Base-by-base conservation (phyloP, 2,329 filamentous ascomycete species). In the Xylaria sp. region DNA sequence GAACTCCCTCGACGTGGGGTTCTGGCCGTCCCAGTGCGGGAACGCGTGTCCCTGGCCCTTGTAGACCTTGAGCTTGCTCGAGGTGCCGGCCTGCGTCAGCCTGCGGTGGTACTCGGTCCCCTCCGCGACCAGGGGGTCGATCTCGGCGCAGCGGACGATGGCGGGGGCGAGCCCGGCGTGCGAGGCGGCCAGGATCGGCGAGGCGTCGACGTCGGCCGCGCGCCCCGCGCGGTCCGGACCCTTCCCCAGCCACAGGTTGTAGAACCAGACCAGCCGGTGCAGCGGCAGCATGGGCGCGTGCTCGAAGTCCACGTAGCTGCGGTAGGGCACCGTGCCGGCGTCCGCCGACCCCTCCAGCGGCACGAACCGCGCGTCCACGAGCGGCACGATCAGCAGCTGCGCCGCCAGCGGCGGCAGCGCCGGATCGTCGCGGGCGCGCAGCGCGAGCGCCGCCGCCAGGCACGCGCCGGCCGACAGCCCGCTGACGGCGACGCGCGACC, bases 41-140 rank as follows among this genome's bases (percentile, higher is more conserved):
- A 73, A 73, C 0, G 71, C 69, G 60, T 74, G 72, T 6, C 67
- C 69, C 44, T 69, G 66, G 0, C 71, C 71, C 51, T 69, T 65
- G 50, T 74, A 73, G 9, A 73, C 55, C 57, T 70, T 72, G 26
- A 72, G 57, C 17, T 56, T 63, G 54, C 69, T 72, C 21, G 55
- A 44, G 1, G 68, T 69, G 0, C 70, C 71, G 9, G 69, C 69
- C 9, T 62, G 66, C 2, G 40, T 24, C 39, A 73, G 48, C 39
- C 64, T 67, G 44, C 69, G 63, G 42, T 72, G 69, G 49, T 73
- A 74, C 2, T 59, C 65, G 29, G 52, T 54, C 0, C 66, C 71
- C 51, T 74, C 71, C 1, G 66, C 68, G 13, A 65, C 63, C 6
- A 74, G 57, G 19, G 68, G 69, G 39, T 74, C 71, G 7, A 73